Evolutionary conservation across 2,329 filamentous ascomycete genomes (phyloP).

Genomic region (Penicillium oxalicum): DNA sequence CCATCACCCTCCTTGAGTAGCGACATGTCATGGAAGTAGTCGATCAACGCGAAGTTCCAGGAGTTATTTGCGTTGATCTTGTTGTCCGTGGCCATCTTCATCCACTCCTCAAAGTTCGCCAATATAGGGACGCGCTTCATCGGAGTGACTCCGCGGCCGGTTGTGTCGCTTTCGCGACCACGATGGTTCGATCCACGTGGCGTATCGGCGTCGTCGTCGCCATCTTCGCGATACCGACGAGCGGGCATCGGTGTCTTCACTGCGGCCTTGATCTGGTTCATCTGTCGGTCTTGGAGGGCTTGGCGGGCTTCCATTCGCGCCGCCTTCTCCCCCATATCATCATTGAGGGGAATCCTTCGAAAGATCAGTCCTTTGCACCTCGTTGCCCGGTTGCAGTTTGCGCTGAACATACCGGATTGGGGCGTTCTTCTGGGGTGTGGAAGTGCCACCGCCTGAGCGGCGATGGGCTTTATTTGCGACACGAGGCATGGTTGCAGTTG

Average conservation of each 20-base stretch:
- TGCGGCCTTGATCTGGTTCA: constrained; percentile 83
- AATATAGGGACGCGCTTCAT: constrained; percentile 94
- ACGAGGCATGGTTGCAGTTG: constrained; percentile 48
- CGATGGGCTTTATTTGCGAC: constrained; percentile 46
- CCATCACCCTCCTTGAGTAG: constrained; percentile 91
- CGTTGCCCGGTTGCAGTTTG: constrained; percentile 1
- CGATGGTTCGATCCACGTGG: constrained; percentile 38
- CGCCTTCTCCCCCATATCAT: constrained; percentile 88
- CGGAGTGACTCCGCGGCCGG: constrained; percentile 73
- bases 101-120: constrained; percentile 99
- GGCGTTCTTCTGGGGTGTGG: constrained; percentile 48
- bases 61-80: constrained; percentile 98
- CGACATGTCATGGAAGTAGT: constrained; percentile 99
- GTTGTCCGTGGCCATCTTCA: constrained; percentile 99
- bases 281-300: constrained; percentile 80
- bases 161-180: constrained; percentile 45
- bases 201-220: constrained; percentile 46
- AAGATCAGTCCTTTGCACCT: constrained; percentile 11
- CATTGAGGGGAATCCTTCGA: constrained; percentile 82
- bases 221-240: constrained; percentile 34
- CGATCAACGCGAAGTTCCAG: constrained; percentile 99
- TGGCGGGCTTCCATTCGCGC: constrained; percentile 80
- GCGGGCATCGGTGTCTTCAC: constrained; percentile 43
- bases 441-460: constrained; percentile 40
- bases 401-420: constrained; percentile 42